Conservation (phyloP, 2,329 filamentous ascomycete species). For the Dothideomycetidae sp. region DNA sequence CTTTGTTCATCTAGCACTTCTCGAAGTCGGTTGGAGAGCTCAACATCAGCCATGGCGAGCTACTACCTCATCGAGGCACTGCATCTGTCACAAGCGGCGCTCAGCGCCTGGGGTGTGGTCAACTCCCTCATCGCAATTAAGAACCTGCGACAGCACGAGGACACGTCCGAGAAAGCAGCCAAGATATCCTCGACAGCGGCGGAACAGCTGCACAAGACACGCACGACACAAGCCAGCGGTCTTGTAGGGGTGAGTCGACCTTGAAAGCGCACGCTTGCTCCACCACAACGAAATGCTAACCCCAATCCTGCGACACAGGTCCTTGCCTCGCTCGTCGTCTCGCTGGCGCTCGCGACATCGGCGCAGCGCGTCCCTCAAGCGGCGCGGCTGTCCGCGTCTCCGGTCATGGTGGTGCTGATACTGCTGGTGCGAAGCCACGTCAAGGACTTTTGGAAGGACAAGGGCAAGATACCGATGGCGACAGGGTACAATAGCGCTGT, state of each 20-base stretch:
- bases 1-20: no score
- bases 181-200: slow-evolving; percentile 31
- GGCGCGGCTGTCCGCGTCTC: slow-evolving; percentile 13
- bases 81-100: slow-evolving; percentile 27
- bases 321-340: slow-evolving; percentile 6
- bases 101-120: slow-evolving; percentile 30
- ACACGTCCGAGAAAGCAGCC: slow-evolving; percentile 31
- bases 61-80: slow-evolving; percentile 13
- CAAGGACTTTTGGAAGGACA: slow-evolving; percentile 22
- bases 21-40: no score
- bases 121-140: slow-evolving; percentile 30
- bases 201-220: slow-evolving; percentile 30
- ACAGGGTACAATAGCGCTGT: slow-evolving; percentile 23
- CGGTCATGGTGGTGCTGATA: slow-evolving; percentile 17
- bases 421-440: slow-evolving; percentile 21
- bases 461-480: slow-evolving; percentile 14
- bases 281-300: no score
- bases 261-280: no score
- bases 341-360: slow-evolving; percentile 7
- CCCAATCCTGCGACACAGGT: no score
- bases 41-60: background rate
- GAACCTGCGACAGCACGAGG: slow-evolving; percentile 33
- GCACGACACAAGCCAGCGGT: slow-evolving; percentile 30
- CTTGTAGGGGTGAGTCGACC: slow-evolving; percentile 23
- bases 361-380: slow-evolving; percentile 4